Conservation (phyloP, 169 alveolate genomes). For the Eimeria falciformis region DNA sequence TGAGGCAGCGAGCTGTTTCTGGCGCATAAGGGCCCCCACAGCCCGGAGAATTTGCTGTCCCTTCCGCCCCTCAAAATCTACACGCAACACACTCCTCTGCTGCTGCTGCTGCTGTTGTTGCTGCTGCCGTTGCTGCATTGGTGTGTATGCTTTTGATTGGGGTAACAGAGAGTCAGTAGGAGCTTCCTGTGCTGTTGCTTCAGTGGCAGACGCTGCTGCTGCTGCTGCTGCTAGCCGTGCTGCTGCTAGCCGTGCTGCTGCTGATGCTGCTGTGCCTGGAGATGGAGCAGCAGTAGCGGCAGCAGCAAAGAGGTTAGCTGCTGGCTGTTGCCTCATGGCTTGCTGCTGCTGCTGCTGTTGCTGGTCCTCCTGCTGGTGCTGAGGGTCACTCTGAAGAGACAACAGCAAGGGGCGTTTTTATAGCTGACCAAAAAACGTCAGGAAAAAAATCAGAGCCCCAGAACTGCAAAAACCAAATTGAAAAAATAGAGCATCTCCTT, state of each 20-base stretch:
- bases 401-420: too few relatives aligned
- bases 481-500: too few relatives aligned
- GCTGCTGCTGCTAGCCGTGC: slow-evolving; percentile 1
- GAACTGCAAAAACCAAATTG: too few relatives aligned
- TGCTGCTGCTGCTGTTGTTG: slow-evolving; percentile 43
- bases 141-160: neutral
- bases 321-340: neutral
- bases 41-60: slow-evolving; percentile 41
- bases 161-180: too few relatives aligned
- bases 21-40: slow-evolving; percentile 1
- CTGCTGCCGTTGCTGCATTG: slow-evolving; percentile 14
- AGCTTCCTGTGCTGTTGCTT: neutral
- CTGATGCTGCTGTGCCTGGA: neutral
- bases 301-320: neutral
- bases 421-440: too few relatives aligned
- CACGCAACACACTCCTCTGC: neutral
- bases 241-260: slow-evolving; percentile 15
- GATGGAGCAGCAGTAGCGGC: slow-evolving; percentile 16
- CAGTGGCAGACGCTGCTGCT: neutral
- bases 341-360: slow-evolving; percentile 33
- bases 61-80: slow-evolving; percentile 23
- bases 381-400: slow-evolving; percentile 12
- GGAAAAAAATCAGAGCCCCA: too few relatives aligned
- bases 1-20: neutral
- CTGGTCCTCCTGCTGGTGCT: slow-evolving; percentile 28